Base-by-base conservation (phyloP, 164 flowering plant species). In the Kingdonia uniflora region DNA sequence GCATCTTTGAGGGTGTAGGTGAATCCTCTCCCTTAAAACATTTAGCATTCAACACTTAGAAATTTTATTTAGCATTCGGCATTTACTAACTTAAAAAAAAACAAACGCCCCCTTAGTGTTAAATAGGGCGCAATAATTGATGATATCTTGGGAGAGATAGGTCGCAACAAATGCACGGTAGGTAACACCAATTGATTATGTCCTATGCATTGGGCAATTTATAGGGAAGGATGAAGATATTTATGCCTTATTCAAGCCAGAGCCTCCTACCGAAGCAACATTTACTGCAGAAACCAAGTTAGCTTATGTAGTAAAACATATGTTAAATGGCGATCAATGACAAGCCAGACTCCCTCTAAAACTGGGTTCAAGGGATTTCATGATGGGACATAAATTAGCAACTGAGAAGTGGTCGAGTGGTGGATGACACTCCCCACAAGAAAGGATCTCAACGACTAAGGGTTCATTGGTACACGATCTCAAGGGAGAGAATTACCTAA, bases 101-200 rank as follows among this genome's bases (percentile, higher is more conserved):
- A n/a, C n/a, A n/a, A n/a, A n/a, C n/a, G n/a, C n/a, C n/a, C n/a
- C n/a, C n/a, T 83, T 56, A 97, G 99, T 69, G 96, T 94, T 44
- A 86, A 96, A 50, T 89, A 94, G 97, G 97, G 97, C 48, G 95
- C 95, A 43, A 90, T 90, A 11, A 85, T 90, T 60, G 95, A 84
- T 68, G 86, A 91, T 13, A 90, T 90, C n/a, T 57, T 89, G 19
- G 97, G 95, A 55, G 95, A 89, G 63, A 84, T 89, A 49, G 85
- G 84, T 61, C 92, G 76, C 42, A 67, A 71, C 65, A 79, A 74
- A 70, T 65, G 74, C 66, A 73, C 78, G 76, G 60, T n/a, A n/a
- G n/a, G n/a, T 56, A 15, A 47, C 74, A 21, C 90, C 97, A 14
- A 86, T 89, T 48, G 95, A 86, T 61, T 89, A 79, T 67, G 94